Base-by-base conservation (phyloP, 257 asterid species). In the Rubia yunnanensis region DNA sequence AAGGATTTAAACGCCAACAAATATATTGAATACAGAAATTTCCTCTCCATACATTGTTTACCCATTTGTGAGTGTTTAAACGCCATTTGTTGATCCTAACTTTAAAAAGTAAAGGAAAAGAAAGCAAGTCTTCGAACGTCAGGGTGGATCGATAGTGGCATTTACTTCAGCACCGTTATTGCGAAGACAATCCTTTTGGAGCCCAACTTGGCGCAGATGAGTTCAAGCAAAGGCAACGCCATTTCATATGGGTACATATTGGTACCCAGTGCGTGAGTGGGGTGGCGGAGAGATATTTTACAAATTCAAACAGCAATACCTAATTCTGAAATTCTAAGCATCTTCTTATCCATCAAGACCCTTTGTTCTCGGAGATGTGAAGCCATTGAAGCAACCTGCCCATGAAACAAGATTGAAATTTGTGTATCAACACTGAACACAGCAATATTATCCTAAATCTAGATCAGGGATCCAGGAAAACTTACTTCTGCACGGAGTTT, bases 381-480 rank as follows among this genome's bases (percentile, higher is more conserved):
- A 70, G 85, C 84, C 96, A 92, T 79, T 17, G 96, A 86, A 76
- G 99, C 97, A 75, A 89, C 97, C 99, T 92, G 81, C 66, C 72
- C 66, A 38, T 56, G 54, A 48, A 5, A 70, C 41, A 24, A 57
- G 58, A 63, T 50, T 63, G 26, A 46, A 50, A 18, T 55, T 5
- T 20, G 46, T 13, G 23, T 2, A 7, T n/a, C 66, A 60, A 30
- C 18, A 56, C 62, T 48, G 56, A 26, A 20, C 62, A 49, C 7
- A 61, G 39, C 36, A 28, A 34, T 31, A 65, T 2, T 60, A 35
- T 64, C 14, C 23, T 24, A 55, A 52, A 46, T 23, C 57, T 26
- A 46, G 65, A 44, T 58, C 66, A 57, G 60, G 41, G 11, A 66
- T 44, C 69, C 20, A 53, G 57, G n/a, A 20, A 53, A 68, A 77